Conservation (phyloP, 257 asterid species). For the Solanum bulbocastanum region DNA sequence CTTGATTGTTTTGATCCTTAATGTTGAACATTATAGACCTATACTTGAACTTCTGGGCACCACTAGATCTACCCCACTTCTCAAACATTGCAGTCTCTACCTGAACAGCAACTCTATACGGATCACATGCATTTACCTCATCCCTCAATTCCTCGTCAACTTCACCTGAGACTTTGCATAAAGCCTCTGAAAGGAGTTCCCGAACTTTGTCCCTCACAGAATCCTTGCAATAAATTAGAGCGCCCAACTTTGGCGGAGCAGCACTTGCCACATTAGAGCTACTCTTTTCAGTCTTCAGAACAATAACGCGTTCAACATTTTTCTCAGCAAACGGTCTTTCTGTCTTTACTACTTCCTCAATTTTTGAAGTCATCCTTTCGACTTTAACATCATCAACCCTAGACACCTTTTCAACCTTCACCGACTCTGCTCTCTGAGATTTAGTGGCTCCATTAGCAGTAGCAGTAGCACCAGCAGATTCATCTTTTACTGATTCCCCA, state of each 20-base stretch:
- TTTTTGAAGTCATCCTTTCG: conserved; percentile 20
- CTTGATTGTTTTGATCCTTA: conserved; percentile 40
- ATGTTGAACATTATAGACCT: conserved; percentile 40
- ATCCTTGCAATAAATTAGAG: conserved; percentile 32
- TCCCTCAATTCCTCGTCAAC: conserved; percentile 27
- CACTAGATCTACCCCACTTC: conserved; percentile 39
- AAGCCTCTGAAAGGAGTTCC: conserved; percentile 30
- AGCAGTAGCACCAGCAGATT: conserved; percentile 17
- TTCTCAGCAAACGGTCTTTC: conserved; percentile 26
- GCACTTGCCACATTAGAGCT: conserved; percentile 13
- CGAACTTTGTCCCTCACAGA: conserved; percentile 29
- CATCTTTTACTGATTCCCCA: conserved; percentile 28
- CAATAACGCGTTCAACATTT: conserved; percentile 1
- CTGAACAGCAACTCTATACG: conserved; percentile 39
- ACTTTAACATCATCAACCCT: conserved; percentile 11
- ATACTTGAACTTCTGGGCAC: conserved; percentile 32
- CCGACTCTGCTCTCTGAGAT: conserved; percentile 31
- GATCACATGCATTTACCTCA: conserved; percentile 49
- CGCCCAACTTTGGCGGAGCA: conserved; percentile 21
- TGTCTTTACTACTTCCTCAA: conserved; percentile 14
- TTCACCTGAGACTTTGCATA: conserved; percentile 28
- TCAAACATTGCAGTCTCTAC: conserved; percentile 37
- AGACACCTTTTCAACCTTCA: conserved; percentile 7
- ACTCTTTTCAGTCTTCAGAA: not conserved
- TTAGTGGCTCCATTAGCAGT: conserved; percentile 22